phyloP scores from a whole-genome alignment of 202 grass and related monocot genomes.

The Schoenoplectus tabernaemontani region DNA sequence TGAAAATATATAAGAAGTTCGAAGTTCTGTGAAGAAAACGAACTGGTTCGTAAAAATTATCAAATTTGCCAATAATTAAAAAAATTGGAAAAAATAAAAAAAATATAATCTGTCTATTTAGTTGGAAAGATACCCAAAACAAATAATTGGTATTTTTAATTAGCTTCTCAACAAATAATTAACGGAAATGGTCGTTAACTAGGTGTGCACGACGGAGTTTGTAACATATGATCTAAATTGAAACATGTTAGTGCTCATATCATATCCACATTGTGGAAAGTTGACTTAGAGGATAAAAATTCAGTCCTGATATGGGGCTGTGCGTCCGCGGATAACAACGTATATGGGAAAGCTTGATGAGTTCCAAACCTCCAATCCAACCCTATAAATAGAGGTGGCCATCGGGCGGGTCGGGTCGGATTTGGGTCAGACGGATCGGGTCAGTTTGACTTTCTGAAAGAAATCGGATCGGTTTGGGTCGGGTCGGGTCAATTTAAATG shows the following conservation, averaged over 20 bases:
- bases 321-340: background rate
- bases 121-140: background rate
- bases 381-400: background rate
- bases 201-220: background rate
- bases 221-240: background rate
- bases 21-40: background rate
- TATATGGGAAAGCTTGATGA: too few relatives aligned
- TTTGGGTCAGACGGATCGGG: too few relatives aligned
- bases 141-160: too few relatives aligned
- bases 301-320: background rate
- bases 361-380: background rate
- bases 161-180: too few relatives aligned
- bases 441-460: too few relatives aligned
- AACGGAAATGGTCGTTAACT: too few relatives aligned
- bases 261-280: constrained; percentile 4
- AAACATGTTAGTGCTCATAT: background rate
- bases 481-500: too few relatives aligned
- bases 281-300: constrained; percentile 17
- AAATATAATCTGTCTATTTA: background rate
- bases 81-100: background rate
- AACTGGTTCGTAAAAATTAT: background rate
- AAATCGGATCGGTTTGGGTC: too few relatives aligned
- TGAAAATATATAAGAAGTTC: background rate
- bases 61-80: background rate
- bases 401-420: too few relatives aligned